Evolutionary conservation across 495 filamentous ascomycete species (phyloP).

Genomic region (Penicillium macrosclerotiorum): DNA sequence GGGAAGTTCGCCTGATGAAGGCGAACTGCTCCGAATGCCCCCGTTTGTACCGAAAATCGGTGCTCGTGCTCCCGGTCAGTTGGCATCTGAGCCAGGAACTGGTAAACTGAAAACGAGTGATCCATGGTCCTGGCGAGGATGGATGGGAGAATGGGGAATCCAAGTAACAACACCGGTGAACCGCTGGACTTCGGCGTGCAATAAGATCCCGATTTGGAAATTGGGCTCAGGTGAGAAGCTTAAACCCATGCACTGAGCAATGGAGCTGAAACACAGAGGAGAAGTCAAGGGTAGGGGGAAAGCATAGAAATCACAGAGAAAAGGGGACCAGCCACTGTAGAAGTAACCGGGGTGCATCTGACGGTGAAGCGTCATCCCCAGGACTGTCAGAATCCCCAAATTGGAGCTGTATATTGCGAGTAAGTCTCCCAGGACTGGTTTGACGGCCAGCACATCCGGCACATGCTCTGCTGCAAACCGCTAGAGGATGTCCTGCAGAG

Average conservation of each 20-base stretch:
- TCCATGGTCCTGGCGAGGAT: conserved; percentile 19
- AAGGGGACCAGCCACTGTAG: conserved; percentile 7
- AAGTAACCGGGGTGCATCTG: conserved; percentile 17
- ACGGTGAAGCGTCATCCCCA: conserved; percentile 8
- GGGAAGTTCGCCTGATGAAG: conserved; percentile 12
- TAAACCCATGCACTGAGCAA: conserved; percentile 8
- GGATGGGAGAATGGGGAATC: background rate
- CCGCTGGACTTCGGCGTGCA: too few species aligned
- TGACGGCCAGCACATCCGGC: conserved; percentile 15
- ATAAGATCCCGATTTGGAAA: conserved; percentile 1
- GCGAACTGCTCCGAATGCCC: conserved; percentile 12
- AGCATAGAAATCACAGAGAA: background rate
- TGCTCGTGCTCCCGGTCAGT: conserved; percentile 23
- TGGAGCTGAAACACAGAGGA: conserved; percentile 1
- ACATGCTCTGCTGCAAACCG: conserved; percentile 20
- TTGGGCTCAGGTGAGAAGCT: conserved; percentile 9
- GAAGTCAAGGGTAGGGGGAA: background rate
- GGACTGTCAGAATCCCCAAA: conserved; percentile 8
- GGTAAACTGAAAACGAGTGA: conserved; percentile 15
- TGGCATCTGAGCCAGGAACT: conserved; percentile 24
- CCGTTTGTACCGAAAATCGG: conserved; percentile 20
- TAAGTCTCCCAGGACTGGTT: background rate
- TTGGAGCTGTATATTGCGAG: conserved; percentile 22
- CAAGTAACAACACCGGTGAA: too few species aligned
- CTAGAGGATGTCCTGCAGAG: conserved; percentile 8